Evolutionary conservation across 768 basidiomycete genomes (phyloP).

Genomic region (Macrolepiota fuliginosa): DNA sequence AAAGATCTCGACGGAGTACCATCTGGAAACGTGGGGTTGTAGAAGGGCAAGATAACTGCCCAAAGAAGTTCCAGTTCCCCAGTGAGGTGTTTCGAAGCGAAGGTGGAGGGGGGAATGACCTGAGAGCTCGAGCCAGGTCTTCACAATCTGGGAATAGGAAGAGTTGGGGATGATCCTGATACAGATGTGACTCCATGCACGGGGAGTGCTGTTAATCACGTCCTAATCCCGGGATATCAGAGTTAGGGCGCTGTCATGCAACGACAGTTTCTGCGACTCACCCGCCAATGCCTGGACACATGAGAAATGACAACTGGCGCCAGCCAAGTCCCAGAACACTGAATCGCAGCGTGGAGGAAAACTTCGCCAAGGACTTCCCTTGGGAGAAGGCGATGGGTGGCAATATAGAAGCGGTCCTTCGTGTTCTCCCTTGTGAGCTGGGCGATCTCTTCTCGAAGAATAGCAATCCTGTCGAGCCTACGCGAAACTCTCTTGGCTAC

Average conservation of each 20-base stretch:
- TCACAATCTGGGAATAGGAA: constrained; percentile 6
- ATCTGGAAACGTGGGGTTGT: constrained; percentile 8
- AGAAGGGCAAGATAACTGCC: constrained; percentile 3
- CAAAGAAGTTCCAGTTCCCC: constrained; percentile 6
- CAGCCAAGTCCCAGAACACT: constrained; percentile 4
- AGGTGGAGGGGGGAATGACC: constrained; percentile 2
- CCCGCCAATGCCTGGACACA: constrained; percentile 14
- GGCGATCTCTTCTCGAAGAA: constrained; percentile 10
- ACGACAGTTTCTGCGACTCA: not conserved
- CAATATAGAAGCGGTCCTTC: constrained; percentile 13
- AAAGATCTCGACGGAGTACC: constrained; percentile 6
- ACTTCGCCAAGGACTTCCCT: constrained; percentile 12
- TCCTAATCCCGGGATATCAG: not conserved
- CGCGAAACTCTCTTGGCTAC: constrained; percentile 1
- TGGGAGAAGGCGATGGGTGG: constrained; percentile 12
- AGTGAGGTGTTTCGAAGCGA: constrained; percentile 11
- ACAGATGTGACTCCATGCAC: constrained; percentile 9
- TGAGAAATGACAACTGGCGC: constrained; percentile 13
- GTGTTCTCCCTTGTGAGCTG: constrained; percentile 7
- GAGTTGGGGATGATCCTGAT: constrained; percentile 5
- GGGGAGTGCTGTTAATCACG: constrained; percentile 2
- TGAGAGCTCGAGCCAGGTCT: constrained; percentile 3
- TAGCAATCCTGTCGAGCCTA: constrained; percentile 3
- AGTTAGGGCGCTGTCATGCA: not conserved
- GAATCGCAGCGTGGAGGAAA: constrained; percentile 1